Evolutionary conservation across 306 rosid genomes (phyloP).

Genomic region (Ammopiptanthus mongolicus): DNA sequence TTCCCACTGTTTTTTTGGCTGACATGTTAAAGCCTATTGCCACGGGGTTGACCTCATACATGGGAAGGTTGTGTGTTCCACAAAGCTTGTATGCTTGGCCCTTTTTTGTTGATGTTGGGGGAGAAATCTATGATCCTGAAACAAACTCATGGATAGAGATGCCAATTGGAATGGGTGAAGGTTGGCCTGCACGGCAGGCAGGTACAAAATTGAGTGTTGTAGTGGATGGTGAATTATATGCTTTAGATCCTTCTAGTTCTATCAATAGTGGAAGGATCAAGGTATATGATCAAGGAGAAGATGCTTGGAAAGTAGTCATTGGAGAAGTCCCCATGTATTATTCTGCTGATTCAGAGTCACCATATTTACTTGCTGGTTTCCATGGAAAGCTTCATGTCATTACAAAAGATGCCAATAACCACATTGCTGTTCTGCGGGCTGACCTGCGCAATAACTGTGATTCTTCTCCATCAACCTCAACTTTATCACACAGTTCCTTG

Average conservation of each 20-base stretch:
- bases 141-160: conserved; percentile 80
- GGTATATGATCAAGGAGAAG: conserved; percentile 80
- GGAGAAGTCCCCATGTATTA: conserved; percentile 82
- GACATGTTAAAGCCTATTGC: conserved; percentile 92
- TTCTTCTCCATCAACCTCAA: conserved; percentile 31
- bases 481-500: conserved; percentile 23
- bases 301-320: conserved; percentile 77
- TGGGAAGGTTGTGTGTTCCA: conserved; percentile 84
- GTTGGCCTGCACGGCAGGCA: conserved; percentile 94
- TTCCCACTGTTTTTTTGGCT: conserved; percentile 75
- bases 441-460: conserved; percentile 38
- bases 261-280: conserved; percentile 77
- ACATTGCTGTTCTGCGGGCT: conserved; percentile 59
- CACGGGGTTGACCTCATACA: conserved; percentile 81
- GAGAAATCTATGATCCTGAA: conserved; percentile 89
- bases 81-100: conserved; percentile 94
- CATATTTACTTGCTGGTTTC: conserved; percentile 85
- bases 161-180: conserved; percentile 96
- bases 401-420: conserved; percentile 70
- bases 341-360: conserved; percentile 80
- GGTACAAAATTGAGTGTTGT: conserved; percentile 83
- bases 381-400: conserved; percentile 87
- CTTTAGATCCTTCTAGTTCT: conserved; percentile 81
- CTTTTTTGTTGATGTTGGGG: conserved; percentile 93
- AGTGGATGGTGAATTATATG: conserved; percentile 82